Conservation (phyloP, 2,329 filamentous ascomycete species). For the Coniochaeta sp. region DNA sequence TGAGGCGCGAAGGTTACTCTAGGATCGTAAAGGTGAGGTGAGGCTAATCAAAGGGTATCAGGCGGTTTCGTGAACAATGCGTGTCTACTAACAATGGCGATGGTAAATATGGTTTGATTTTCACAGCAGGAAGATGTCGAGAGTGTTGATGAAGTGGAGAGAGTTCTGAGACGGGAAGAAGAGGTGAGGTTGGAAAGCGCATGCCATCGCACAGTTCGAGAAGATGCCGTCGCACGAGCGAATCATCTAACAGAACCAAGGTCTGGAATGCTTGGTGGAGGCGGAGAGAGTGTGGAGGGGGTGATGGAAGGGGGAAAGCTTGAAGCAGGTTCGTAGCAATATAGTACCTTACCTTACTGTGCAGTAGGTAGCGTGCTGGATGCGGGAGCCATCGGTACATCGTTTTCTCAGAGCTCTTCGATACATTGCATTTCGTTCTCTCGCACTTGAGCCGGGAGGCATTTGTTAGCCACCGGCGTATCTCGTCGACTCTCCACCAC, state of each 20-base stretch:
- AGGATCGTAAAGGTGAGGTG: background rate
- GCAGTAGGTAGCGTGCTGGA: background rate
- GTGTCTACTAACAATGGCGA: background rate
- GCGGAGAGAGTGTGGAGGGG: background rate
- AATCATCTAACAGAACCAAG: conserved; percentile 8
- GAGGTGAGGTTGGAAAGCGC: conserved; percentile 10
- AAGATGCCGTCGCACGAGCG: conserved; percentile 12
- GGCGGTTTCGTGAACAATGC: background rate
- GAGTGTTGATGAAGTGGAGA: background rate
- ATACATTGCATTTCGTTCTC: background rate
- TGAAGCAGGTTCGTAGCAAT: background rate
- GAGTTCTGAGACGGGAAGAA: conserved; percentile 4
- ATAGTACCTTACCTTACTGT: too few species aligned
- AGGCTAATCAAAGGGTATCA: background rate
- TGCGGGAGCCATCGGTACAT: background rate
- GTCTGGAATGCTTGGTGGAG: background rate
- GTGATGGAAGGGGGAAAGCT: background rate
- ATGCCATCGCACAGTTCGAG: conserved; percentile 8
- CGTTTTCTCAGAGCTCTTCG: background rate
- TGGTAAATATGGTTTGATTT: background rate
- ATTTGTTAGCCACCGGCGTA: background rate
- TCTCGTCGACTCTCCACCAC: background rate
- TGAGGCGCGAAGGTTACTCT: background rate
- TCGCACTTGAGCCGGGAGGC: background rate
- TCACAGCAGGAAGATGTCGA: background rate